phyloP scores from a whole-genome alignment of 2,329 filamentous ascomycete species.

The Phyllachora maydis region DNA sequence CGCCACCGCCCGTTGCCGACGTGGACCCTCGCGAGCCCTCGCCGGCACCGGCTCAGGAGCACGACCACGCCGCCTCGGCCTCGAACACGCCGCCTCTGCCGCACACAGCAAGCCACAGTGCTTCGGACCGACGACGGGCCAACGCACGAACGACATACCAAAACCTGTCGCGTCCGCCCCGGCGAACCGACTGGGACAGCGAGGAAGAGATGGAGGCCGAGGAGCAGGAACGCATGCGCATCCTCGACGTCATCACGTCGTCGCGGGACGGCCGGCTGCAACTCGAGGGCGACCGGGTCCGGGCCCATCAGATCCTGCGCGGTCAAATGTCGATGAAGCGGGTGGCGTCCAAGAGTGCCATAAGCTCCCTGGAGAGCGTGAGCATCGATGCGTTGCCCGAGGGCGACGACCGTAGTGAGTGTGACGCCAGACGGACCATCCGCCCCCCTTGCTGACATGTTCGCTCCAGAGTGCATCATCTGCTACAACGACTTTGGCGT shows the following conservation, averaged over 20 bases:
- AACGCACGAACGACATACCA: too few relatives aligned
- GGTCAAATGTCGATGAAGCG: constrained; percentile 20
- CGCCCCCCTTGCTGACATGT: constrained; percentile 1
- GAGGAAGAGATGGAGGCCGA: constrained; percentile 7
- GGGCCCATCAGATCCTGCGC: constrained; percentile 22
- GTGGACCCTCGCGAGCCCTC: too few relatives aligned
- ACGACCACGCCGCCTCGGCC: too few relatives aligned
- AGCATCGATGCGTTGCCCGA: constrained; percentile 20
- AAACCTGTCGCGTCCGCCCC: too few relatives aligned
- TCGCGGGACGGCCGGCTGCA: constrained; percentile 1
- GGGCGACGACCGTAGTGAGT: constrained; percentile 26
- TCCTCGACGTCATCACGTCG: constrained; percentile 2
- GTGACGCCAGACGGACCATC: too few relatives aligned
- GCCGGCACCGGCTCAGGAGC: too few relatives aligned
- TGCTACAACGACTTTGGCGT: constrained; percentile 43
- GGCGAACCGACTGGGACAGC: constrained; percentile 6
- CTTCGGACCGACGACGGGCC: too few relatives aligned
- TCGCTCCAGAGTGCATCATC: constrained; percentile 31
- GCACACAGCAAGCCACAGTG: too few relatives aligned
- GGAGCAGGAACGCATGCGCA: constrained; percentile 5
- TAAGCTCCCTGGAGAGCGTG: constrained; percentile 24
- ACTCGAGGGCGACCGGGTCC: constrained; percentile 13
- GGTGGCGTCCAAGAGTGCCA: constrained; percentile 23
- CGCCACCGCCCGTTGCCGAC: too few relatives aligned
- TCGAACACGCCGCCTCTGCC: too few relatives aligned